Evolutionary conservation across 163 green algal species (phyloP).

Genomic region (Scenedesmus sp.): DNA sequence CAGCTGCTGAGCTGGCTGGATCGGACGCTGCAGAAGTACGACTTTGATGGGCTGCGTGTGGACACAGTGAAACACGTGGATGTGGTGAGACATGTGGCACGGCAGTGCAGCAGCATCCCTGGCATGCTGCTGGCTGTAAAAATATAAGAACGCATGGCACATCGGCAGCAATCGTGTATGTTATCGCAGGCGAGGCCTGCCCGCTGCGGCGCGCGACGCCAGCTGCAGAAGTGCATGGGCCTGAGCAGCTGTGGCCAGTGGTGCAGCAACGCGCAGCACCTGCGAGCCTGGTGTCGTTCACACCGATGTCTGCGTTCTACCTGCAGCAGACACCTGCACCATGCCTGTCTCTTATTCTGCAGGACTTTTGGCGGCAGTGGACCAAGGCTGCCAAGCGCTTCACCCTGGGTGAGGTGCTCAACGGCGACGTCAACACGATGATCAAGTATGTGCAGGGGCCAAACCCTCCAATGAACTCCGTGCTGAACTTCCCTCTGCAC

Average conservation of each 20-base stretch:
- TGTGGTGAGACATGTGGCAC: background rate
- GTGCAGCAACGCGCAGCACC: too few relatives aligned
- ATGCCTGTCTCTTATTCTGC: background rate
- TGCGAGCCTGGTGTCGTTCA: too few relatives aligned
- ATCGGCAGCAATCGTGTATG: too few relatives aligned
- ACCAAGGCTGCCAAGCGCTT: constrained; percentile 9
- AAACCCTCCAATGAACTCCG: background rate
- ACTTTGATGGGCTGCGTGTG: constrained; percentile 41
- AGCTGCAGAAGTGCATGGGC: too few relatives aligned
- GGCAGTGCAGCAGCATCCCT: too few relatives aligned
- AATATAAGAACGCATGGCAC: too few relatives aligned
- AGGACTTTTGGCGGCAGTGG: constrained; percentile 46
- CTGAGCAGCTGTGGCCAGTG: too few relatives aligned
- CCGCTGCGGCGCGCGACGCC: too few relatives aligned
- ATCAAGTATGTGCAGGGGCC: constrained; percentile 3
- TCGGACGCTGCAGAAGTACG: constrained; percentile 11
- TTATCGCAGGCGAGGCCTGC: too few relatives aligned
- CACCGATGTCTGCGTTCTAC: background rate
- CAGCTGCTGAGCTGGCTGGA: constrained; percentile 32
- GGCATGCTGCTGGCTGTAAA: too few relatives aligned
- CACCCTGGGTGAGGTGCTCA: constrained; percentile 35
- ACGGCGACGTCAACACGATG: background rate
- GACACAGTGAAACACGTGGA: constrained; percentile 47
- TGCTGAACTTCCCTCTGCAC: constrained; percentile 48
- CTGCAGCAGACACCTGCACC: too few relatives aligned